A percentile compares a stretch with the other conserved stretches of the same genome.
Conservation (phyloP, 352 stramenopile species). For the Globisporangium heterothallicum region DNA sequence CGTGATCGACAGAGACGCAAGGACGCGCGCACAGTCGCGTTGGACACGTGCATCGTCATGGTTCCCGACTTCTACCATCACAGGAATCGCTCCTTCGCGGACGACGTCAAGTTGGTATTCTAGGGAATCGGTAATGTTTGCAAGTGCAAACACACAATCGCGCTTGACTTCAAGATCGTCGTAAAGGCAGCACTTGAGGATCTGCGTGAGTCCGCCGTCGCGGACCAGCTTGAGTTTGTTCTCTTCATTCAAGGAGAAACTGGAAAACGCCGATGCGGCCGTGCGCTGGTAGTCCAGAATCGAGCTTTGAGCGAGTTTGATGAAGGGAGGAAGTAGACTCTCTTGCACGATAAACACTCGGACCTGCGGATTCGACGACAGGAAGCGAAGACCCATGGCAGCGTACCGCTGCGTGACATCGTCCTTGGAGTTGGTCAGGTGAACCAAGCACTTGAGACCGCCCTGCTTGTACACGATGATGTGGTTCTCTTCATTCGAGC, state of each 20-base stretch:
- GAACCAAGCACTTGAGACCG: constrained; percentile 85
- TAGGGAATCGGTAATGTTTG: constrained; percentile 89
- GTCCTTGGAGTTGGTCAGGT: constrained; percentile 81
- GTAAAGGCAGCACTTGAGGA: constrained; percentile 88
- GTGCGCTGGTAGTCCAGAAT: constrained; percentile 91
- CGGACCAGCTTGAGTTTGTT: constrained; percentile 94
- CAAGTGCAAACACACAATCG: constrained; percentile 92
- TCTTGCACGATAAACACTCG: constrained; percentile 90
- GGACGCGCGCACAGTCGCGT: constrained; percentile 87
- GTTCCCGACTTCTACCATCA: constrained; percentile 63
- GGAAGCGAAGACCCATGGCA: constrained; percentile 93
- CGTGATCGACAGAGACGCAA: constrained; percentile 89
- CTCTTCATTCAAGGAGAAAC: constrained; percentile 89
- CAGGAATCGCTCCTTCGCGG: constrained; percentile 77
- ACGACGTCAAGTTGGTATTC: constrained; percentile 89
- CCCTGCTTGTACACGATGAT: constrained; percentile 90
- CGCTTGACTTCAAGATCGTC: constrained; percentile 89
- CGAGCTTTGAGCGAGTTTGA: constrained; percentile 87
- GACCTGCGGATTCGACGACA: constrained; percentile 92
- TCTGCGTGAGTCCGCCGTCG: constrained; percentile 85
- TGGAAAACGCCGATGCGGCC: constrained; percentile 89
- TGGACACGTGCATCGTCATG: constrained; percentile 90
- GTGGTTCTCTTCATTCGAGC: constrained; percentile 94
- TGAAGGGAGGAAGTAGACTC: constrained; percentile 86
- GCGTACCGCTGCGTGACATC: constrained; percentile 94